Evolutionary conservation across 2,329 filamentous ascomycete genomes (phyloP).

Genomic region (Ophiostoma ulmi): DNA sequence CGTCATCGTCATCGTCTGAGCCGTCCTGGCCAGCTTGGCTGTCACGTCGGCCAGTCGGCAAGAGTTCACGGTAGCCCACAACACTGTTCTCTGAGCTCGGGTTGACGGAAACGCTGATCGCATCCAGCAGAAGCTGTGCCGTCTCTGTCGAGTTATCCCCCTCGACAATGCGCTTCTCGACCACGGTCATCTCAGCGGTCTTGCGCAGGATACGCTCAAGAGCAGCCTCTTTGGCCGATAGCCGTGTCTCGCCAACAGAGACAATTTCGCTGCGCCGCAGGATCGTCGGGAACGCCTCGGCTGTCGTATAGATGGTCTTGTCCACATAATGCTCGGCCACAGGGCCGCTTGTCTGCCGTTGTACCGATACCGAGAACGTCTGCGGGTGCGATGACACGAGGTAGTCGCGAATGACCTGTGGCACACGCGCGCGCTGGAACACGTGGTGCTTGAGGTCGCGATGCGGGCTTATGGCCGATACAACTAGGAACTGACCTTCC

Average conservation of each 20-base stretch:
- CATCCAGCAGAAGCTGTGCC: conserved; percentile 65
- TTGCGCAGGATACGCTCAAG: conserved; percentile 87
- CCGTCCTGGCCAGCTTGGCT: conserved; percentile 31
- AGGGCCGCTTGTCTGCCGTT: conserved; percentile 62
- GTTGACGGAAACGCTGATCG: conserved; percentile 71
- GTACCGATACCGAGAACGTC: conserved; percentile 70
- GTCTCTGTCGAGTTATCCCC: conserved; percentile 60
- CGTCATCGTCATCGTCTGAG: conserved; percentile 37
- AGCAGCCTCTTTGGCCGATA: conserved; percentile 78
- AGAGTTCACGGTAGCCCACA: conserved; percentile 67
- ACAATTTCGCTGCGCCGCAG: conserved; percentile 82
- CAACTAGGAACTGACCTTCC: conserved; percentile 84
- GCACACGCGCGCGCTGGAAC: conserved; percentile 81
- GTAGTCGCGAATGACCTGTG: conserved; percentile 79
- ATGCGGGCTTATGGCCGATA: conserved; percentile 75
- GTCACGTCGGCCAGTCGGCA: conserved; percentile 49
- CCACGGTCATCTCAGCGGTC: conserved; percentile 71
- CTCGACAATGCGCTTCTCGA: conserved; percentile 69
- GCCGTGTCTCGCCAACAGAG: conserved; percentile 56
- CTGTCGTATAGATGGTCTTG: conserved; percentile 78
- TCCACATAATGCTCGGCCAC: conserved; percentile 72
- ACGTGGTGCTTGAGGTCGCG: conserved; percentile 77
- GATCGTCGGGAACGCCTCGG: conserved; percentile 86
- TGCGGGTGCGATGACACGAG: conserved; percentile 72
- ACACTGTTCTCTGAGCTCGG: conserved; percentile 70